phyloP scores from a whole-genome alignment of 805 yeast species.

The Brettanomyces sp. region DNA sequence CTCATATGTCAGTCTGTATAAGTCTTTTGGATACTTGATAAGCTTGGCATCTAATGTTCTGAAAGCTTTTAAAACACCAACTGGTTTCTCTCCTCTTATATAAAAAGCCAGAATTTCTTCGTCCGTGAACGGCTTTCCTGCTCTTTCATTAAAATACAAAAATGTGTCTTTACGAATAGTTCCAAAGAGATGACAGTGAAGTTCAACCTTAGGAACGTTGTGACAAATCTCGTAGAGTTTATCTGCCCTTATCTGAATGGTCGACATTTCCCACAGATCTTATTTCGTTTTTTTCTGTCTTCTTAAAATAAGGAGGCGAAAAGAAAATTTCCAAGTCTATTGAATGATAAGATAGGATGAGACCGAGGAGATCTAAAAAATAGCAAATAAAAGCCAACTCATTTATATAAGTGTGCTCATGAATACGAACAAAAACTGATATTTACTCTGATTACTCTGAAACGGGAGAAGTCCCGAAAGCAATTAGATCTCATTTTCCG shows the following conservation, averaged over 20 bases:
- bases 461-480: too few relatives aligned
- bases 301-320: too few relatives aligned
- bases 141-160: slow-evolving; percentile 15
- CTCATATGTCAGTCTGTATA: slow-evolving; percentile 20
- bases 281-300: too few relatives aligned
- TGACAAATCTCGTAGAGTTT: slow-evolving; percentile 14
- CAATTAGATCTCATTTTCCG: too few relatives aligned
- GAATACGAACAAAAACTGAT: too few relatives aligned
- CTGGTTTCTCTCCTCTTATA: slow-evolving; percentile 23
- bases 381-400: too few relatives aligned
- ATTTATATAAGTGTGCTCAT: too few relatives aligned
- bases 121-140: slow-evolving; percentile 15
- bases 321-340: too few relatives aligned
- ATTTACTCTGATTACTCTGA: too few relatives aligned
- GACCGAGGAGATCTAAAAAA: too few relatives aligned
- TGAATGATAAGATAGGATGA: too few relatives aligned
- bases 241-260: slow-evolving; percentile 12
- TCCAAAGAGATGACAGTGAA: slow-evolving; percentile 25
- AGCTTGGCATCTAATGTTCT: slow-evolving; percentile 19
- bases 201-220: slow-evolving; percentile 22
- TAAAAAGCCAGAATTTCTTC: slow-evolving; percentile 20
- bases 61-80: slow-evolving; percentile 22
- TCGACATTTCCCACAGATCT: too few relatives aligned
- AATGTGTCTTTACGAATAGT: slow-evolving; percentile 20
- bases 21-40: slow-evolving; percentile 17